Evolutionary conservation across 192 early-diverging fungal genomes (phyloP), one percentile per base, ranked within the genome.

Genomic region (Mortierella claussenii): DNA sequence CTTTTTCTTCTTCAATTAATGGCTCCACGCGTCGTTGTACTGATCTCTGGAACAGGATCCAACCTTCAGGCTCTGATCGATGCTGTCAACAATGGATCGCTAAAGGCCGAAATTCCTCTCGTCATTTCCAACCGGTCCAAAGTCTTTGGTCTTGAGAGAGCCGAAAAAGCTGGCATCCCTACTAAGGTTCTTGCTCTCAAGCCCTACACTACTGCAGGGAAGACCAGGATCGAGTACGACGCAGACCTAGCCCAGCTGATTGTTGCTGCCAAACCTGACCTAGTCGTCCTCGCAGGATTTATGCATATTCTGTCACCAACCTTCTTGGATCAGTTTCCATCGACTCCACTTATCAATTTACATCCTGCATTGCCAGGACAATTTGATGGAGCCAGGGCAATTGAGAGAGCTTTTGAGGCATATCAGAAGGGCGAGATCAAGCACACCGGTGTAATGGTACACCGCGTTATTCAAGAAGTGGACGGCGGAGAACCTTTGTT

Each of bases 41-140:
- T 97, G 47, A 95, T 99, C 60, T 96, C 94, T 6, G 97, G 97
- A 46, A 93, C 86, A 69, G 98, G 98, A 21, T 87, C 95, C 37
- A 99, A 99, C 82, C 87, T 99, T 24, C 98, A 99, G 79, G 98
- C 98, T 21, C 73, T 99, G 21, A 96, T 99, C 51, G 94, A 99
- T 68, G 91, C 94, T 3, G 82, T 82, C 15, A 58, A 76, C 5
- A 50, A 70, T 28, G 82, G 82, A 20, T 55, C 56, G 24, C 82
- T 95, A 3, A 55, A 81, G 18, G 88, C 85, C 17, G 82, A 89
- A 21, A 96, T 99, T 52, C 74, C 81, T 26, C 88, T 93, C 4
- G 98, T 99, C 10, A 89, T 99, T 46, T 97, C 96, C 20, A 99
- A 97, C 82, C 87, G 86, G 32, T 80, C 87, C 53, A 69, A 68